Base-by-base conservation (phyloP, 192 early-diverging fungal genomes). In the Chytriomyces sp. region DNA sequence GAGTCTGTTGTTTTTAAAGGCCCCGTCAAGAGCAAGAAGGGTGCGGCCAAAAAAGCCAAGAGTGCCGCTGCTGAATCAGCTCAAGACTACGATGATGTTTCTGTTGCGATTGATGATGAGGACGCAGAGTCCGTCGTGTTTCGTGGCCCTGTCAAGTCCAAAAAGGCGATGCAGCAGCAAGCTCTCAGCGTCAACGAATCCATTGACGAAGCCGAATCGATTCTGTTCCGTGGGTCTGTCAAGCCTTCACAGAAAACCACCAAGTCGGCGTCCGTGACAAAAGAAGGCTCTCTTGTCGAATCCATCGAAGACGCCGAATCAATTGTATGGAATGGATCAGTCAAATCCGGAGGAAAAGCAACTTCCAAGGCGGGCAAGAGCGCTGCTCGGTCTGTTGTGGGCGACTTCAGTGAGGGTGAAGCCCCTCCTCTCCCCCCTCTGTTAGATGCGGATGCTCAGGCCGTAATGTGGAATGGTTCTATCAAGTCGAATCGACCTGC, bases 1-100 rank as follows among this genome's bases (percentile, higher is more conserved):
- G 69, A 71, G 22, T 52, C 59, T 12, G 52, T 73, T 61, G 74
- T 75, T 3, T 75, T n/a, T 25, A 30, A 39, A 10, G 74, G 74
- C 1, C 19, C 36, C 22, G 74, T 75, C 14, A 74, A 74, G 38
- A 52, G 59, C 17, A 41, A 52, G 44, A n/a, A n/a, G n/a, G n/a
- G n/a, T n/a, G n/a, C n/a, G n/a, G n/a, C n/a, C n/a, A n/a, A n/a
- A n/a, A n/a, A n/a, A n/a, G n/a, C n/a, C n/a, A n/a, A n/a, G n/a
- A n/a, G n/a, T n/a, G n/a, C n/a, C n/a, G n/a, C n/a, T n/a, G n/a
- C n/a, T n/a, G n/a, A n/a, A n/a, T n/a, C n/a, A n/a, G n/a, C n/a
- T n/a, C n/a, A n/a, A n/a, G n/a, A n/a, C n/a, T n/a, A n/a, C n/a
- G n/a, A n/a, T n/a, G n/a, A n/a, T n/a, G n/a, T n/a, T n/a, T n/a